Evolutionary conservation across 192 early-diverging fungal genomes (phyloP).

Genomic region (Chytriomyces confervae): DNA sequence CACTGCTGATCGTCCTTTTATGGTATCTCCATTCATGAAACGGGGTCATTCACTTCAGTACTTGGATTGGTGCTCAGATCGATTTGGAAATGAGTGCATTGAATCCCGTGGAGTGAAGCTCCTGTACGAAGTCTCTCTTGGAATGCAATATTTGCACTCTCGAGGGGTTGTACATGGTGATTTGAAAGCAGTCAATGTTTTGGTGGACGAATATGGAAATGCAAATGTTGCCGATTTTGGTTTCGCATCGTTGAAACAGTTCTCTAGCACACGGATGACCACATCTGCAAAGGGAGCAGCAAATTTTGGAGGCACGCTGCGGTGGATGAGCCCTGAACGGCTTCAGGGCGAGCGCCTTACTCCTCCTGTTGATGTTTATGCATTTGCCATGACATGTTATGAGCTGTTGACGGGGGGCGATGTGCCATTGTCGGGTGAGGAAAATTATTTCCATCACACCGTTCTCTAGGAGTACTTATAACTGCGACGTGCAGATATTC

Average conservation of each 20-base stretch:
- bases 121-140: slow-evolving; percentile 45
- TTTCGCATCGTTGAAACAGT: slow-evolving; percentile 38
- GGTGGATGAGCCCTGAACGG: slow-evolving; percentile 47
- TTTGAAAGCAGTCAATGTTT: slow-evolving; percentile 49
- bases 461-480: neutral
- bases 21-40: slow-evolving; percentile 48
- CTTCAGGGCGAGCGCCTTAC: slow-evolving; percentile 21
- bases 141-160: slow-evolving; percentile 48
- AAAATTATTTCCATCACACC: neutral
- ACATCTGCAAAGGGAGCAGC: neutral
- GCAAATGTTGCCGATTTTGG: slow-evolving; percentile 43
- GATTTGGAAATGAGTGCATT: neutral
- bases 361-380: slow-evolving; percentile 36
- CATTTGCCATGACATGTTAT: slow-evolving; percentile 42
- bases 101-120: slow-evolving; percentile 18
- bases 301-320: slow-evolving; percentile 31
- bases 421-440: slow-evolving; percentile 13
- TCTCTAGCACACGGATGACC: slow-evolving; percentile 30
- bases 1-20: slow-evolving; percentile 45
- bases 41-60: slow-evolving; percentile 40
- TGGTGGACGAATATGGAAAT: slow-evolving; percentile 36
- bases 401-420: slow-evolving; percentile 32
- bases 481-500: slow-evolving; percentile 6
- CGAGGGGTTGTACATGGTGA: slow-evolving; percentile 42
- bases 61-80: slow-evolving; percentile 25